Conservation (phyloP, 345 rosid genomes). For the Salix dunnii region DNA sequence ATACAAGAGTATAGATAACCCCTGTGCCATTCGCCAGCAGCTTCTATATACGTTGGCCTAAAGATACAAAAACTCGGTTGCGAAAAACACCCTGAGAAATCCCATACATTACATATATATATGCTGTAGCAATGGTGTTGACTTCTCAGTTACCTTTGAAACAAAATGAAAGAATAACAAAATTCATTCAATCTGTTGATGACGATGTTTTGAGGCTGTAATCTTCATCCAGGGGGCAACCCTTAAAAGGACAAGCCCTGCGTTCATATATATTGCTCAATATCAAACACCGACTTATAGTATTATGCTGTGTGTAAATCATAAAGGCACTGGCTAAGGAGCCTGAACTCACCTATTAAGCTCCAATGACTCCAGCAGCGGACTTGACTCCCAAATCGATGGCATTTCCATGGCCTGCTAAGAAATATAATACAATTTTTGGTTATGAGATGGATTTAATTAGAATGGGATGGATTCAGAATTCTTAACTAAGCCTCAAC, state of each 20-base stretch:
- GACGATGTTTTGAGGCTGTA: background rate
- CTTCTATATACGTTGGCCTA: background rate
- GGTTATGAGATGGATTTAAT: background rate
- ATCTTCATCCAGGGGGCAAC: no score
- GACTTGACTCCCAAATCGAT: constrained; percentile 20
- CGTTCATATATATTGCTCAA: background rate
- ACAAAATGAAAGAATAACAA: constrained; percentile 29
- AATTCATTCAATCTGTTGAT: constrained; percentile 17
- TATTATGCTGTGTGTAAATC: no score
- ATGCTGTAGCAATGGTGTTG: background rate
- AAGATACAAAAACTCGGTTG: constrained; percentile 1
- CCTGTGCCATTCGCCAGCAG: background rate
- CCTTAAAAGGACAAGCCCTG: constrained; percentile 7
- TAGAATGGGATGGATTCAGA: background rate
- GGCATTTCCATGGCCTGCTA: constrained; percentile 24
- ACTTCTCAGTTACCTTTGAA: background rate
- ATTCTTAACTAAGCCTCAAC: background rate
- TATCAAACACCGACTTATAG: background rate
- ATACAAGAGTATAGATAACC: background rate
- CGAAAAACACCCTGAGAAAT: background rate
- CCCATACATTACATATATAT: background rate
- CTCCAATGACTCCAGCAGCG: constrained; percentile 16
- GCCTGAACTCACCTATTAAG: constrained; percentile 16
- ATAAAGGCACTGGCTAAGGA: background rate
- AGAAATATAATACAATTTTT: background rate